A percentile compares a stretch with the other conserved stretches of the same genome.
These are phyloP conservation scores for Albophoma yamanashiensis DNA, from an alignment of 2,329 filamentous ascomycete genomes.

Conservation along the genomic window DNA sequence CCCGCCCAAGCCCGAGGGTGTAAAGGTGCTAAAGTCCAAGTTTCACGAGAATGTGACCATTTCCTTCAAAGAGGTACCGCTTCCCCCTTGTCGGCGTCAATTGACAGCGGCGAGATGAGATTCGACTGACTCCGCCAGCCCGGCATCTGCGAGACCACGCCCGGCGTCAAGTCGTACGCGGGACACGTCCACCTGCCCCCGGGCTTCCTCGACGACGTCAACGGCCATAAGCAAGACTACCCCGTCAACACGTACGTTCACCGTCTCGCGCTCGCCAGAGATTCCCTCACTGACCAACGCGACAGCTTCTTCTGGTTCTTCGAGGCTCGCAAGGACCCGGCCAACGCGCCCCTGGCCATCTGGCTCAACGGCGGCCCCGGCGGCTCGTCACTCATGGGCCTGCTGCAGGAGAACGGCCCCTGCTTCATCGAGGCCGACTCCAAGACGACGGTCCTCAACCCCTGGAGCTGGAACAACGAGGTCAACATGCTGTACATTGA, in stretches of 20 bases:
- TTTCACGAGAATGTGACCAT: constrained; percentile 50
- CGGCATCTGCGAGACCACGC: constrained; percentile 46
- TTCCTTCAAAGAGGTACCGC: constrained; percentile 42
- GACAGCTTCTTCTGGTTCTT: constrained; percentile 39
- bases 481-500: constrained; percentile 45
- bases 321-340: constrained; percentile 28
- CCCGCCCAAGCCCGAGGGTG: constrained; percentile 16
- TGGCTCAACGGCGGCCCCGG: constrained; percentile 59
- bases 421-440: constrained; percentile 36
- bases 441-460: constrained; percentile 40
- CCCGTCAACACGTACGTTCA: constrained; percentile 32
- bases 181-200: constrained; percentile 51
- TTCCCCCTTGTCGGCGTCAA: neutral
- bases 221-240: constrained; percentile 35
- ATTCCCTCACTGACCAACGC: neutral
- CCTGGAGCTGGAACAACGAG: constrained; percentile 53
- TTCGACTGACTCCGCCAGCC: constrained; percentile 24
- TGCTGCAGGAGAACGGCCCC: constrained; percentile 50
- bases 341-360: constrained; percentile 37
- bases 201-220: constrained; percentile 19
- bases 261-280: neutral
- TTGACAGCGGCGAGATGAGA: neutral
- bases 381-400: constrained; percentile 49
- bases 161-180: constrained; percentile 52
- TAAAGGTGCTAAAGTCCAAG: constrained; percentile 44